A percentile compares a stretch with the other conserved stretches of the same genome.
phyloP scores from a whole-genome alignment of 148 eudicot genomes.

The Rhododendron simsii region DNA sequence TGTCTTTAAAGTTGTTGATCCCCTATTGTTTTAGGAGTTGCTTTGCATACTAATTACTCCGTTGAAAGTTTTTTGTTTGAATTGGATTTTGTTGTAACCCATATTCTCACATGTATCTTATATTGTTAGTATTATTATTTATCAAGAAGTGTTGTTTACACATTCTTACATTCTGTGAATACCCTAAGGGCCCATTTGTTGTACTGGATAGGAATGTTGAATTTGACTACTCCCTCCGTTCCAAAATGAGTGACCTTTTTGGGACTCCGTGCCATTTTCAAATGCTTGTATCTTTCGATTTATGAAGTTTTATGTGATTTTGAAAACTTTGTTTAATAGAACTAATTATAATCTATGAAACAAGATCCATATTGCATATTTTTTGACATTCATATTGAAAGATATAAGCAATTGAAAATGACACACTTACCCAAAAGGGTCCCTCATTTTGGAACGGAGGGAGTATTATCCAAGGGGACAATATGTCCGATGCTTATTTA shows the following conservation, averaged over 20 bases:
- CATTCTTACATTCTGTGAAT: neutral
- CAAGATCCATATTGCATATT: too few species aligned
- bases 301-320: too few species aligned
- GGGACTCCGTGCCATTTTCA: too few species aligned
- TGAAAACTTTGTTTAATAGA: too few species aligned
- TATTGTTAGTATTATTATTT: neutral
- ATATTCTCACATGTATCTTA: neutral
- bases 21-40: neutral
- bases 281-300: too few species aligned
- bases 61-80: neutral
- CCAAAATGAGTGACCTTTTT: too few species aligned
- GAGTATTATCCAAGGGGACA: neutral
- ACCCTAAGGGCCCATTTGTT: neutral
- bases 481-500: neutral
- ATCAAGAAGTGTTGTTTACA: neutral
- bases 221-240: neutral
- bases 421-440: too few species aligned
- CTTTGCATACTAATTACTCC: neutral
- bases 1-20: neutral
- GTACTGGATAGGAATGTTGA: neutral
- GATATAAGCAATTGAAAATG: too few species aligned
- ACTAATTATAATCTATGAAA: too few species aligned
- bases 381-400: too few species aligned
- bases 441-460: too few species aligned
- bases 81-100: neutral